Base-by-base conservation (phyloP, 2,329 filamentous ascomycete genomes). In the Colletotrichum sp. region DNA sequence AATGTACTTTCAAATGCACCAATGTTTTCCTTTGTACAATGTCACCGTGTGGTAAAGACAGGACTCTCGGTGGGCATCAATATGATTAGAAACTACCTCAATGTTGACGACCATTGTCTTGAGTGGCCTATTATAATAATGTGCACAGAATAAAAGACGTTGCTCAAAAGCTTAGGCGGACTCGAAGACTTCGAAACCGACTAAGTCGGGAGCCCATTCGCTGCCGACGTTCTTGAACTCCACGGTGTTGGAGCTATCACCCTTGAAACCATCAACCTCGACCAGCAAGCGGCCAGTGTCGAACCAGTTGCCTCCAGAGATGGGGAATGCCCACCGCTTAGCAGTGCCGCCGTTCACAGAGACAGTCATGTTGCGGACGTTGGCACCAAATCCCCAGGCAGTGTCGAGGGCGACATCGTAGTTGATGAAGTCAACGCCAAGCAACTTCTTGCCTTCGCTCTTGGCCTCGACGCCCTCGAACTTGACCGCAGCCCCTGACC, bases 351-450 rank as follows among this genome's bases (percentile, higher is more conserved):
- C 85, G 30, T 90, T 90, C n/a, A 90, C 84, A 0, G 83, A 79
- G 16, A 91, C 80, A 0, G 88, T 89, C 79, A 90, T 83, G 70
- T 90, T 90, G 1, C 88, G 81, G 0, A 88, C 86, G 77, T 90
- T 91, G 1, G 85, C 83, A 0, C 87, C 88, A 77, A 80, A 85
- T 0, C 78, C 84, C 73, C 73, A 75, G n/a, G 73, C 73, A 8
- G 73, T 68, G 28, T 73, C 73, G 21, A 75, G 65, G 82, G 87
- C 90, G 0, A 86, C 82, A 10, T 90, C 88, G 76, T 90, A 90
- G 81, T 90, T 90, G 80, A 89, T 87, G 61, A 86, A 90, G 78
- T 89, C 87, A 15, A 90, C 80, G 1, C 86, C 87, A 1, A 90
- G 74, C 36, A 87, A 84, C 74, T 86, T 85, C 5, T 78, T 78